Percentiles rank a stretch among this genome's conserved stretches.
Evolutionary conservation across 495 filamentous ascomycete species (phyloP).

Genomic region (Articulospora tetracladia): DNA sequence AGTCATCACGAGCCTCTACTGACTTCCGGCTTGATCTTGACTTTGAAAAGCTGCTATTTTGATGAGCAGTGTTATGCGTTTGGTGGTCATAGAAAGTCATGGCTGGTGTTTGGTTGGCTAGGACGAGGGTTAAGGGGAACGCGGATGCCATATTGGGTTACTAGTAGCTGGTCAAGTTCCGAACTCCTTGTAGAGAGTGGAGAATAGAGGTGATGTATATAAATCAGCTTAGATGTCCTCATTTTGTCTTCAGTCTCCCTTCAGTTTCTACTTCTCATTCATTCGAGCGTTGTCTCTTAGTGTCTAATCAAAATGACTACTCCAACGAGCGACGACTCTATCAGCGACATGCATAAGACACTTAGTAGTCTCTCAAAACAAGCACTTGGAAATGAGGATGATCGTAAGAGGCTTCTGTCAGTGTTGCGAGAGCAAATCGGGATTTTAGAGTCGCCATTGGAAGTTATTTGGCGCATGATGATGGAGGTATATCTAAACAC

Average conservation of each 20-base stretch:
- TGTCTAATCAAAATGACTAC: not conserved
- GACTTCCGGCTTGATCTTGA: not conserved
- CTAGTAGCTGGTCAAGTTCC: no score
- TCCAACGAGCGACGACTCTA: not conserved
- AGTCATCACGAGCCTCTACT: not conserved
- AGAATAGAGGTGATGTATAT: no score
- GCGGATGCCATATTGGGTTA: not conserved
- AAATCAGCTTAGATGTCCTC: not conserved
- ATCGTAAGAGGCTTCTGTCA: slow-evolving; percentile 13
- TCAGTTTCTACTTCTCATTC: not conserved
- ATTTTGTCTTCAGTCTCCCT: no score
- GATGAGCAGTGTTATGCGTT: not conserved
- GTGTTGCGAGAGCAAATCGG: slow-evolving; percentile 13
- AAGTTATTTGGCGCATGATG: slow-evolving; percentile 21
- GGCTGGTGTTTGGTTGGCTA: not conserved
- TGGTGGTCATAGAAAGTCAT: not conserved
- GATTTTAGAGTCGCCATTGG: slow-evolving; percentile 19
- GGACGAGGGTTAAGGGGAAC: not conserved
- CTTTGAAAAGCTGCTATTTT: not conserved
- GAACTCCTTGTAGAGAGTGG: not conserved
- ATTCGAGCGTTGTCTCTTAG: not conserved
- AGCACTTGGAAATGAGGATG: slow-evolving; percentile 11
- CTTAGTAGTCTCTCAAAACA: not conserved
- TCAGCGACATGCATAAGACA: not conserved
- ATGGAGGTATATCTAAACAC: slow-evolving; percentile 17